Percentiles rank a stretch among this genome's conserved stretches.
These are phyloP conservation scores for Crithidia mellificae DNA, from an alignment of 208 protist genomes.

Conservation along the genomic window DNA sequence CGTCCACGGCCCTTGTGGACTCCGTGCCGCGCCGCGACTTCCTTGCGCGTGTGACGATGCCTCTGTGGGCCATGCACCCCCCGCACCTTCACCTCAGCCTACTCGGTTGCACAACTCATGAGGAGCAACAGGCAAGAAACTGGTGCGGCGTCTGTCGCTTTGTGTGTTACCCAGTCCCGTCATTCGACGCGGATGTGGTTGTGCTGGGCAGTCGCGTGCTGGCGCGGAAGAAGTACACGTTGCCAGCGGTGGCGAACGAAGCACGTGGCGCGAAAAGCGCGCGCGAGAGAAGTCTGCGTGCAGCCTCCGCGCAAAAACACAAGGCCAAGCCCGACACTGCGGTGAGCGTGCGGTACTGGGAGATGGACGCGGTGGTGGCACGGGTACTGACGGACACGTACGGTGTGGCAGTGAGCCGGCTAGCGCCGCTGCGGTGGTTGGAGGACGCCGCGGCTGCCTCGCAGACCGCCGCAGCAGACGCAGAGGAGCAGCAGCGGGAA, in stretches of 20 bases:
- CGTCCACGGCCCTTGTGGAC: no score
- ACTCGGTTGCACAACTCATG: slow-evolving; percentile 49
- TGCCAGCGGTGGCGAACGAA: background rate
- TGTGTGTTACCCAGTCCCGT: slow-evolving; percentile 54
- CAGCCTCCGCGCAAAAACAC: background rate
- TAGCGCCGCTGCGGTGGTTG: slow-evolving; percentile 47
- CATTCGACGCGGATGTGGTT: slow-evolving; percentile 65
- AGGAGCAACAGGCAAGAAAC: slow-evolving; percentile 33
- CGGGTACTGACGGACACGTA: slow-evolving; percentile 22
- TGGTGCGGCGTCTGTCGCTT: slow-evolving; percentile 57
- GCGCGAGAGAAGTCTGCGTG: background rate
- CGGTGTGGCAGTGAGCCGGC: slow-evolving; percentile 27
- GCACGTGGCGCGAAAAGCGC: background rate
- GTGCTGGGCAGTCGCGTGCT: slow-evolving; percentile 62
- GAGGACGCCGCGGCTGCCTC: slow-evolving; percentile 22
- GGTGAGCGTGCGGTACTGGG: slow-evolving; percentile 30
- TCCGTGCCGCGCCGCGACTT: no score
- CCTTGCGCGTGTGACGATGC: slow-evolving; percentile 1
- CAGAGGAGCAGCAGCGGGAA: background rate
- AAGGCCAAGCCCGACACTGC: background rate
- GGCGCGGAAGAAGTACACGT: slow-evolving; percentile 15
- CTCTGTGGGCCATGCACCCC: slow-evolving; percentile 27
- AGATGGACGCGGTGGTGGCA: slow-evolving; percentile 20
- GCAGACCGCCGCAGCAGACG: slow-evolving; percentile 5
- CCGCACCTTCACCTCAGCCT: slow-evolving; percentile 58